Percentiles rank a stretch among this genome's conserved stretches.
These are phyloP conservation scores for Termitomyces sp. DNA, from an alignment of 768 basidiomycete species.

Conservation along the genomic window DNA sequence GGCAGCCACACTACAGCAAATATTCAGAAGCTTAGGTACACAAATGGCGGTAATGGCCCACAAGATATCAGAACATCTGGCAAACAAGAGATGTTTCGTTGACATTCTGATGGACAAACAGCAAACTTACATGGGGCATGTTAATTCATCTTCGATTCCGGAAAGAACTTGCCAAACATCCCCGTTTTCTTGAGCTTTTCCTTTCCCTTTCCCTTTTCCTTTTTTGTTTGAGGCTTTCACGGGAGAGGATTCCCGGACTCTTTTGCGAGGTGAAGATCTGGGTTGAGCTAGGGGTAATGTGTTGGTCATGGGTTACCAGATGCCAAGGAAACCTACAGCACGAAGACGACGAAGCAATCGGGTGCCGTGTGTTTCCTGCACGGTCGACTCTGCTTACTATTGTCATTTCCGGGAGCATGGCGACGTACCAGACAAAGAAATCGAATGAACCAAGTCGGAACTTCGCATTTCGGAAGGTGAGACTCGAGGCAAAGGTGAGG, in stretches of 20 bases:
- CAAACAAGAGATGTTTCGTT: constrained; percentile 1
- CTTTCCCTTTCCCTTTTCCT: constrained; percentile 43
- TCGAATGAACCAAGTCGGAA: not conserved
- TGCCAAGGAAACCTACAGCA: not conserved
- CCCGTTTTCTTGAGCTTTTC: constrained; percentile 23
- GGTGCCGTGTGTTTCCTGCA: constrained; percentile 5
- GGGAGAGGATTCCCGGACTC: constrained; percentile 9
- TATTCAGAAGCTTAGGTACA: constrained; percentile 19
- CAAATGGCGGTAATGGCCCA: constrained; percentile 25
- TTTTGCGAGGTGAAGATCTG: constrained; percentile 4
- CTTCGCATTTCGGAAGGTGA: constrained; percentile 1
- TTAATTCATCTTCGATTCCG: constrained; percentile 58
- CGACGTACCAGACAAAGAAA: constrained; percentile 5
- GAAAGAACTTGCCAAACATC: constrained; percentile 27
- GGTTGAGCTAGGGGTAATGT: not conserved
- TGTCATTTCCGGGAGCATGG: not conserved
- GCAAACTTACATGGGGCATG: constrained; percentile 63
- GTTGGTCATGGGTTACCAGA: not conserved
- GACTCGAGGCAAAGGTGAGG: constrained; percentile 13
- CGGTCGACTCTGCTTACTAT: not conserved
- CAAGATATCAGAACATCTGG: constrained; percentile 71
- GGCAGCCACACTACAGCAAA: constrained; percentile 39
- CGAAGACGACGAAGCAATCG: not conserved
- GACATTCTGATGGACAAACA: not conserved
- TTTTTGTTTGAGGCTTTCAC: constrained; percentile 26